Base-by-base conservation (phyloP, 108 stramenopile genomes). In the Seminavis robusta region DNA sequence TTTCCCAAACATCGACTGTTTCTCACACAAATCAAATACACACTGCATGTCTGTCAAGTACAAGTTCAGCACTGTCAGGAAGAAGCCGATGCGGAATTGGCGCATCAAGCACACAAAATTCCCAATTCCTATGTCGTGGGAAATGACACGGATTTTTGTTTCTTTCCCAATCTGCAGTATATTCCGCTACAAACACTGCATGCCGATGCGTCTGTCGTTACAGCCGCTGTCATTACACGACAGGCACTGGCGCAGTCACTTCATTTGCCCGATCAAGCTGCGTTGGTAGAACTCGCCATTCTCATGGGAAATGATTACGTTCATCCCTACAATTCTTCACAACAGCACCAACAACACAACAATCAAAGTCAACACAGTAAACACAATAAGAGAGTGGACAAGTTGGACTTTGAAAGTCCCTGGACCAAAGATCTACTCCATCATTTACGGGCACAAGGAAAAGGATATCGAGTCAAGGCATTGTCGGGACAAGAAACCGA, bases 231-330 rank as follows among this genome's bases (percentile, higher is more conserved):
- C 16, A 19, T 59, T 46, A 23, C 44, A 16, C 51, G 73, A 28
- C 21, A 28, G 9, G 67, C 73, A 4, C 28, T 79, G 9, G 77
- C 74, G 9, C n/a, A 32, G 8, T 21, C 36, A 0, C 36, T 83
- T 36, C 67, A 67, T 42, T 47, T 83, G 1, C 67, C 75, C 5
- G 57, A 59, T 29, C 57, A 59, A 38, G 46, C 44, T 8, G 45
- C 57, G 0, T 47, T 83, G 58, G 61, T 83, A 13, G 81, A 83
- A 21, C 13, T 75, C 15, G 77, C 77, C 3, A 78, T 83, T 30
- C 36, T 79, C 5, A 19, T 76, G 49, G 81, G 81, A 0, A 83
- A 83, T 56, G 81, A 83, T 37, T 83, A 76, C 29, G 44, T 46
- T 4, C 15, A 26, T 27, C 37, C 36, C 8, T 15, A 29, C 6